Percentiles rank a stretch among this genome's conserved stretches.
phyloP scores from a whole-genome alignment of 2,329 filamentous ascomycete genomes.

The Aspergillus pseudoterreus region DNA sequence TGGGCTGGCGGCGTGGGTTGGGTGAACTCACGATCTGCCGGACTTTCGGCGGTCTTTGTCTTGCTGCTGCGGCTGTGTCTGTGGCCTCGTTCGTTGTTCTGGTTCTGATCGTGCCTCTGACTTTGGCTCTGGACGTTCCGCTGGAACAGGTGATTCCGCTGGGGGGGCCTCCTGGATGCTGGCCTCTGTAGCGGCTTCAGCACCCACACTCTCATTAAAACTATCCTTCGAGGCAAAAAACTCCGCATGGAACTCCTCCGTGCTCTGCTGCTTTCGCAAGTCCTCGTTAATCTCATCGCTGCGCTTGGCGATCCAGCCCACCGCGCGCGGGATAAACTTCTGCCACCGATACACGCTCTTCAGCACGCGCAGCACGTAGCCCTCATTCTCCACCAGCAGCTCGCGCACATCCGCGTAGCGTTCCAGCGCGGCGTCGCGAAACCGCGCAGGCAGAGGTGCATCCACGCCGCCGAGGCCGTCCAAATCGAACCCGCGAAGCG shows the following conservation, averaged over 20 bases:
- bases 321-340: constrained; percentile 42
- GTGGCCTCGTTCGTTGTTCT: not conserved
- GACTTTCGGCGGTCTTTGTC: constrained; percentile 12
- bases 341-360: constrained; percentile 49
- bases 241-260: constrained; percentile 26
- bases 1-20: not conserved
- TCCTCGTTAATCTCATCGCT: constrained; percentile 43
- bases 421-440: constrained; percentile 32
- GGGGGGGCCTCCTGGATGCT: not conserved
- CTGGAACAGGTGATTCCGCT: not conserved
- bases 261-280: constrained; percentile 43
- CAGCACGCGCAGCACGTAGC: constrained; percentile 34
- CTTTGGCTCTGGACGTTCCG: too few species aligned
- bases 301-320: constrained; percentile 47
- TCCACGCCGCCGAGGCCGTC: constrained; percentile 36
- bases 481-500: constrained; percentile 27
- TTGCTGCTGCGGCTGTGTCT: too few species aligned
- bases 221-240: constrained; percentile 17
- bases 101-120: not conserved
- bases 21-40: constrained; percentile 12
- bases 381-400: constrained; percentile 25
- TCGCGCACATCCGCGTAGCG: constrained; percentile 37
- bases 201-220: constrained; percentile 10
- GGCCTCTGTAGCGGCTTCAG: constrained; percentile 2
- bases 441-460: constrained; percentile 33